Percentiles rank a stretch among this genome's conserved stretches.
Evolutionary conservation across 805 yeast genomes (phyloP).

Genomic region (Maudiozyma turicensis): DNA sequence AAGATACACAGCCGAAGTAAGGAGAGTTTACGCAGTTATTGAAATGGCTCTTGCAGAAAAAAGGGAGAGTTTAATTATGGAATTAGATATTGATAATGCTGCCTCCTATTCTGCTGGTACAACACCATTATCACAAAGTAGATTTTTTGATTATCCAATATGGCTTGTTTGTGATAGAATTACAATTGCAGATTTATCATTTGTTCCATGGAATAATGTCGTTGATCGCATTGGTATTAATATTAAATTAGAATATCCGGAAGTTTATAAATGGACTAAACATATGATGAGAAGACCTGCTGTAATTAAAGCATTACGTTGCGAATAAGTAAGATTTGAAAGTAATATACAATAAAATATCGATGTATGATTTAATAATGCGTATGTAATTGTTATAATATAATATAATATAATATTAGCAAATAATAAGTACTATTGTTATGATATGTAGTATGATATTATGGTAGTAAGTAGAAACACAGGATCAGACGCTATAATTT

Average conservation of each 20-base stretch:
- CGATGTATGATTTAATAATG: no score
- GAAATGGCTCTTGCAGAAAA: slow-evolving; percentile 93
- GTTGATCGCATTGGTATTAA: slow-evolving; percentile 88
- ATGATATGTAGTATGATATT: no score
- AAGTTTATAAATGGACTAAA: slow-evolving; percentile 92
- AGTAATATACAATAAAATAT: background rate
- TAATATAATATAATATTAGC: no score
- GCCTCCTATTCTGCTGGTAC: slow-evolving; percentile 83
- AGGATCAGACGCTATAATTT: no score
- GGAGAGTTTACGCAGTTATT: slow-evolving; percentile 86
- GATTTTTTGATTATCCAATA: slow-evolving; percentile 85
- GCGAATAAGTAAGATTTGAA: slow-evolving; percentile 35
- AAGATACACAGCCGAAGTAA: slow-evolving; percentile 82
- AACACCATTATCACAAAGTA: slow-evolving; percentile 73
- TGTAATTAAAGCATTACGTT: slow-evolving; percentile 76
- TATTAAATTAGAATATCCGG: slow-evolving; percentile 81
- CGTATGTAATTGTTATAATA: background rate
- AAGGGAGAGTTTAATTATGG: slow-evolving; percentile 84
- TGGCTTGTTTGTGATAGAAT: slow-evolving; percentile 86
- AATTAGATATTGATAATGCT: slow-evolving; percentile 76
- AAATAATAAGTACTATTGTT: no score
- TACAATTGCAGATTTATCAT: slow-evolving; percentile 82
- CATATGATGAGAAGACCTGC: slow-evolving; percentile 94
- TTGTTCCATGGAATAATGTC: slow-evolving; percentile 96
- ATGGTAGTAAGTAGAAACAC: no score